A percentile compares a stretch with the other conserved stretches of the same genome.
Evolutionary conservation across 352 stramenopile species (phyloP).

Genomic region (Phytophthora quininea): DNA sequence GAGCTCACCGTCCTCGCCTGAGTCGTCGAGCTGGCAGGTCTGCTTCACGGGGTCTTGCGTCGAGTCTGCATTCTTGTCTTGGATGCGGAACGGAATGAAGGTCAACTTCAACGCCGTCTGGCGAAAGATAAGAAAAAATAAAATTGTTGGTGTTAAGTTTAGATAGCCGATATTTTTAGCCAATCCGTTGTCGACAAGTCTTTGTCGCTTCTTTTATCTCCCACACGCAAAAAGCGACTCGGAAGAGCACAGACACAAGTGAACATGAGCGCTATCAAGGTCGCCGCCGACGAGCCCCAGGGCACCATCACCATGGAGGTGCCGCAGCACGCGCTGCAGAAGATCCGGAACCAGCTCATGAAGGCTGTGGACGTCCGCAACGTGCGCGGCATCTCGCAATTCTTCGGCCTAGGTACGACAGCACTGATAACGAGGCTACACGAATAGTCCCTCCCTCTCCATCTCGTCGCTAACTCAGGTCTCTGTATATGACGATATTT

Average conservation of each 20-base stretch:
- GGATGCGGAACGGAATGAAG: conserved; percentile 24
- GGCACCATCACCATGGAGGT: conserved; percentile 77
- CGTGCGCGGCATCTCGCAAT: conserved; percentile 77
- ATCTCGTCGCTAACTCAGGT: background rate
- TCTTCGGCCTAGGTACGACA: conserved; percentile 76
- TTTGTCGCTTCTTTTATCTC: conserved; percentile 26
- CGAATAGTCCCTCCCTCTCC: background rate
- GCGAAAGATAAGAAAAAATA: no score
- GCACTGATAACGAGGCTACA: background rate
- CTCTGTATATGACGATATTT: no score
- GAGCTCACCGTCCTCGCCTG: conserved; percentile 25
- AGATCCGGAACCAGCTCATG: conserved; percentile 68
- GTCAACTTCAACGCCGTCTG: conserved; percentile 8
- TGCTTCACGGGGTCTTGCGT: conserved; percentile 26
- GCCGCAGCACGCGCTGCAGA: conserved; percentile 63
- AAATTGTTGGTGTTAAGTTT: no score
- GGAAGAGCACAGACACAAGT: conserved; percentile 6
- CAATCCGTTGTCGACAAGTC: conserved; percentile 36
- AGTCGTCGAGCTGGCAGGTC: conserved; percentile 40
- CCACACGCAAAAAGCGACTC: conserved; percentile 21
- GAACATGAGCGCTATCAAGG: conserved; percentile 53
- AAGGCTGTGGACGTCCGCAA: conserved; percentile 78
- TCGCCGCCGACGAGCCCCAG: conserved; percentile 51
- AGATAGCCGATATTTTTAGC: conserved; percentile 36
- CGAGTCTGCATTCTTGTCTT: conserved; percentile 29